Base-by-base conservation (phyloP, 306 rosid species). In the Datisca glomerata region DNA sequence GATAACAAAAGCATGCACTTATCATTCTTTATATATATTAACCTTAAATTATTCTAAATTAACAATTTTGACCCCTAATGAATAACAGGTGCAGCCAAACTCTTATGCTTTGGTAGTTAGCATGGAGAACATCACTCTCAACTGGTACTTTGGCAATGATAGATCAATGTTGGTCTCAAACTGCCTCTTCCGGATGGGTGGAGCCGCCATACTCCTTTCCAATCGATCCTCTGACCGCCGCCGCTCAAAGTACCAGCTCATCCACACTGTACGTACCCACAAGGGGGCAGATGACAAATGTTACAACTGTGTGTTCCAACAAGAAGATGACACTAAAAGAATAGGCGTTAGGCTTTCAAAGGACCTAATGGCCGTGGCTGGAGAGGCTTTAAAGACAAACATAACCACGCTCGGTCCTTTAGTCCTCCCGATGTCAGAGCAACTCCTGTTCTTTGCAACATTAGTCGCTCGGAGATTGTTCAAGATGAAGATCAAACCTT, bases 391-490 rank as follows among this genome's bases (percentile, higher is more conserved):
- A 0, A 86, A 86, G 27, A 59, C 96, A 3, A 86, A 86, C 68
- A 86, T 86, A 59, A 78, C 96, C 4, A 86, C 96, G 0, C 84
- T 86, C 0, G 94, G 94, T 0, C 94, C 94, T 0, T 23, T 78
- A 1, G 96, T 81, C 46, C 94, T 86, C 9, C 96, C 96, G 5
- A 75, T 81, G 96, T 81, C 94, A 0, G 96, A 86, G 4, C 92
- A 86, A 19, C 66, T 81, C 1, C 72, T 78, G 3, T 86, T 81
- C 25, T 75, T 86, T 14, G 72, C 43, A 0, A 82, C 87, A 1
- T 51, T 76, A 16, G 74, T 82, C 0, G 93, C 68, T 0, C 62
- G 91, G 4, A 79, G 74, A 32, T 66, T 80, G 3, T 56, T 86
- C 8, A 82, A 79, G 51, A 55, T 73, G 63, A 81, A 74, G 49